phyloP scores from a whole-genome alignment of 2,329 filamentous ascomycete species.

The Microcyclospora tardicrescens region DNA sequence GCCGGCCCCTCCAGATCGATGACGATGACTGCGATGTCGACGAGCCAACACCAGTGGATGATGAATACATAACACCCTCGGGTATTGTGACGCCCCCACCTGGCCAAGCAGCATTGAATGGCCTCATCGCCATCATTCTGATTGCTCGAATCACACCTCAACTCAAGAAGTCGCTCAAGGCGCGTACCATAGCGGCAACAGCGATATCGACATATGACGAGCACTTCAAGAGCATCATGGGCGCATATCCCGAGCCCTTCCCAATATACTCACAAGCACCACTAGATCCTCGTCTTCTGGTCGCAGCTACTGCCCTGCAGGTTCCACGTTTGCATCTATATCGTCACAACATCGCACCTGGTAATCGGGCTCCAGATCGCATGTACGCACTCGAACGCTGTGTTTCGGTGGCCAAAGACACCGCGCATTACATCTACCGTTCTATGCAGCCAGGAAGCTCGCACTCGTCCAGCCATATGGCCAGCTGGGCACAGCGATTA shows the following conservation, averaged over 20 bases:
- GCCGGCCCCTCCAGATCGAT: constrained; percentile 68
- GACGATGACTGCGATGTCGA: constrained; percentile 79
- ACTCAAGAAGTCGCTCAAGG: constrained; percentile 56
- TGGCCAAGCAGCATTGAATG: constrained; percentile 45
- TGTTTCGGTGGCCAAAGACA: constrained; percentile 61
- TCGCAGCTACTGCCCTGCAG: constrained; percentile 65
- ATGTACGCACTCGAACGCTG: constrained; percentile 65
- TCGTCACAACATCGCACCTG: constrained; percentile 72
- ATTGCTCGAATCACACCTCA: constrained; percentile 67
- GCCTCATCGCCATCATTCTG: constrained; percentile 66
- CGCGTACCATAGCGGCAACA: constrained; percentile 50
- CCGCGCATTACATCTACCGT: constrained; percentile 60
- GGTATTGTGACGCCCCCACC: constrained; percentile 29
- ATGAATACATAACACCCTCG: constrained; percentile 54
- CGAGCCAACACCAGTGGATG: constrained; percentile 68
- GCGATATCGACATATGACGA: constrained; percentile 68
- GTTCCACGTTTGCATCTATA: constrained; percentile 76
- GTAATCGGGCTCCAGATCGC: constrained; percentile 52
- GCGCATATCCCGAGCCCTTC: constrained; percentile 62
- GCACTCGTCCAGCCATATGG: constrained; percentile 20
- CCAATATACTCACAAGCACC: constrained; percentile 52
- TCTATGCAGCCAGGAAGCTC: constrained; percentile 35
- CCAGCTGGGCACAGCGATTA: constrained; percentile 43
- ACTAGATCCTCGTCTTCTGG: constrained; percentile 61
- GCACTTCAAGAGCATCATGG: constrained; percentile 64